Evolutionary conservation across 345 rosid genomes (phyloP), one percentile per base, ranked within the genome.

Genomic region (Eucalyptus tenuipes): DNA sequence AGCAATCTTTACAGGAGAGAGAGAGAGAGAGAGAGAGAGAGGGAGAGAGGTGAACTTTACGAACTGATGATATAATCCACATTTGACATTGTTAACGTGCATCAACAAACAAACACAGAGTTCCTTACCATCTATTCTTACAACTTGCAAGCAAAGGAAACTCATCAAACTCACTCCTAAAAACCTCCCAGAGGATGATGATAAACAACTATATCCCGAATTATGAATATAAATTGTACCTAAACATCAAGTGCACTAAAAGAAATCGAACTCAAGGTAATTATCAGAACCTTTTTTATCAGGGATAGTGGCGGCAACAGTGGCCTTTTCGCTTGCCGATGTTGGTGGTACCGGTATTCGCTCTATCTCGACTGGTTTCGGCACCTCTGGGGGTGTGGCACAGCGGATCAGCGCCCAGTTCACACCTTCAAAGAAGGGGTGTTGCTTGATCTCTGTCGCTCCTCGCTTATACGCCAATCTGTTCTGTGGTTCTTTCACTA

Each of bases 381-480:
- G 98, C 42, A 97, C 90, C 93, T 95, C 99, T 0, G 99, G 98
- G 8, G 99, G 99, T n/a, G 97, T 96, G 5, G 98, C 98, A 33
- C 98, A 97, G 24, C 98, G 95, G 86, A 96, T 95, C 93, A 97
- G 89, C 31, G 98, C 98, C 99, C 99, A 97, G 93, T 97, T 97
- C 87, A 96, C 96, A 44, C 99, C 97, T 94, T 97, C 98, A 42
- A 97, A 97, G 94, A 97, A 96, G 1, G 97, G 98, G 86, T 97
- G 99, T 91, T 97, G 99, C 94, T 96, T 96, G 86, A 97, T 92
- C 92, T 96, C 98, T 10, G 99, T 97, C 40, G 99, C 99, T 42
- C 99, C 98, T 71, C 99, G 94, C 91, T 97, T 97, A 88, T 93
- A 95, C 17, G 96, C 98, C 94, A 97, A 88, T 89, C 98, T 91